Conservation (phyloP, 768 basidiomycete genomes). For the Boletus insuetus region DNA sequence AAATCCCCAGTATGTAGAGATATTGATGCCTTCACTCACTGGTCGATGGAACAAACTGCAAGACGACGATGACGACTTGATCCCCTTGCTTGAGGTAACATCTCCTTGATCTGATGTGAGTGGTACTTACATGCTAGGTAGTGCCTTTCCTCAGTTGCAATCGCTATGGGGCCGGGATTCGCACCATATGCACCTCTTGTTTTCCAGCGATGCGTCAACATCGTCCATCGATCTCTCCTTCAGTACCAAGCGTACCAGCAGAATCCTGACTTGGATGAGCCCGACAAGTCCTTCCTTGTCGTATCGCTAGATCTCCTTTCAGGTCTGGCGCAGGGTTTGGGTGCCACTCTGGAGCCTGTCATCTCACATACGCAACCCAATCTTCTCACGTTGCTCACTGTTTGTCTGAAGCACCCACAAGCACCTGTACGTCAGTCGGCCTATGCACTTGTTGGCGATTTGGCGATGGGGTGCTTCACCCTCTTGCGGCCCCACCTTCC, state of each 20-base stretch:
- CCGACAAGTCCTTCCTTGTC: conserved; percentile 95
- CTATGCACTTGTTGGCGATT: conserved; percentile 96
- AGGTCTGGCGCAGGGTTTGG: conserved; percentile 92
- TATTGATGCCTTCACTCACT: conserved; percentile 94
- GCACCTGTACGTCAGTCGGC: conserved; percentile 94
- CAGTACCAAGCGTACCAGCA: conserved; percentile 87
- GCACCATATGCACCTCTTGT: conserved; percentile 85
- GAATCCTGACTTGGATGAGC: conserved; percentile 89
- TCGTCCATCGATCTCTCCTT: conserved; percentile 80
- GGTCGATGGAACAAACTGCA: conserved; percentile 86
- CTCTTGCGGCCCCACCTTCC: conserved; percentile 84
- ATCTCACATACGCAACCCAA: conserved; percentile 72
- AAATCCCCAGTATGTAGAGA: conserved; percentile 85
- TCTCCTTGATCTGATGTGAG: not conserved
- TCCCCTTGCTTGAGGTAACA: conserved; percentile 90
- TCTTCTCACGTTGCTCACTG: conserved; percentile 75
- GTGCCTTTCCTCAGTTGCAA: conserved; percentile 97
- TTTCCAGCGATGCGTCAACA: conserved; percentile 84
- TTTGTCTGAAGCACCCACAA: conserved; percentile 94
- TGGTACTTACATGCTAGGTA: conserved; percentile 31
- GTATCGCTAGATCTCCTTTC: conserved; percentile 97
- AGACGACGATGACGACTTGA: conserved; percentile 90
- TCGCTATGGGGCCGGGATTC: conserved; percentile 91
- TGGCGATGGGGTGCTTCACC: conserved; percentile 93
- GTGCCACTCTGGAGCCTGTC: conserved; percentile 69